phyloP scores from a whole-genome alignment of 371 early-diverging fungal genomes.

The Rhizomucor pusillus region DNA sequence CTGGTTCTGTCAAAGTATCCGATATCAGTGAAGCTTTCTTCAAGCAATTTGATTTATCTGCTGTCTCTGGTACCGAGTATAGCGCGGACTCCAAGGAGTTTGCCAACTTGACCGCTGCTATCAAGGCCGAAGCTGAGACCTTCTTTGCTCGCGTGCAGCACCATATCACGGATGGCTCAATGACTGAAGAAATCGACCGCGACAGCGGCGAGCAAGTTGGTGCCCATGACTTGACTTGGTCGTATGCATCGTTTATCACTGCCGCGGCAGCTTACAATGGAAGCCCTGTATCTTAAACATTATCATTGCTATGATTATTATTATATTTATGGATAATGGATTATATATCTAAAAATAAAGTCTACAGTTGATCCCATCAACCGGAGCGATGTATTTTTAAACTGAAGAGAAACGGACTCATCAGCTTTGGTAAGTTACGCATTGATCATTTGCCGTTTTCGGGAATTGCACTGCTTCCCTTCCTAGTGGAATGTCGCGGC shows the following conservation, averaged over 20 bases:
- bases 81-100: constrained; percentile 17
- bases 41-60: constrained; percentile 14
- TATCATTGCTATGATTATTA: not conserved
- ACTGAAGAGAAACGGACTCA: too few relatives aligned
- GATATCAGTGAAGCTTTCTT: constrained; percentile 40
- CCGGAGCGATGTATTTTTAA: too few relatives aligned
- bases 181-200: constrained; percentile 65
- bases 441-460: too few relatives aligned
- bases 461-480: too few relatives aligned
- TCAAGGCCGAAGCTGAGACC: constrained; percentile 48
- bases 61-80: constrained; percentile 27
- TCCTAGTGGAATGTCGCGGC: too few relatives aligned
- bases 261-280: constrained; percentile 25
- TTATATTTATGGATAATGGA: not conserved
- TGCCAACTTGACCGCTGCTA: constrained; percentile 13
- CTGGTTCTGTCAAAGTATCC: constrained; percentile 36
- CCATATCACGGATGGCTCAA: constrained; percentile 49
- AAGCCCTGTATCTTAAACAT: constrained; percentile 1
- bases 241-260: constrained; percentile 61
- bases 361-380: too few relatives aligned
- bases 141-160: constrained; percentile 51
- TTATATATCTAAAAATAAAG: not conserved
- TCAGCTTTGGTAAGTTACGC: too few relatives aligned
- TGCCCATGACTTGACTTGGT: constrained; percentile 77
- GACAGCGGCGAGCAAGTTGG: constrained; percentile 55